These are phyloP conservation scores for Rhinocladiella mackenziei DNA, from an alignment of 2,329 filamentous ascomycete species.

Conservation along the genomic window DNA sequence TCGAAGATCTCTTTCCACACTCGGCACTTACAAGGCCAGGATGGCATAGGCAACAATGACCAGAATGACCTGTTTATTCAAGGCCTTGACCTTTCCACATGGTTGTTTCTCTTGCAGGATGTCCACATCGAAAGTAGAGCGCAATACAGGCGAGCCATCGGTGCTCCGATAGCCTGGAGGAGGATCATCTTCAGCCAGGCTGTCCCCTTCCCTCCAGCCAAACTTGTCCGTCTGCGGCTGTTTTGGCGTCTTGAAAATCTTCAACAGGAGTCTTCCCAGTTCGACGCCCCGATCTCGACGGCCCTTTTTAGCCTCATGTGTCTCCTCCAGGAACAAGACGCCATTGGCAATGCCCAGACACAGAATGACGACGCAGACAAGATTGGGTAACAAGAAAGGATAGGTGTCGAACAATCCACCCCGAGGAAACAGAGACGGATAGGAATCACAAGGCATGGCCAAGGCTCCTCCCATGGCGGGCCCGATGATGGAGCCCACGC, in stretches of 20 bases:
- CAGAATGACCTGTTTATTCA: slow-evolving; percentile 72
- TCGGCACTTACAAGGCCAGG: slow-evolving; percentile 70
- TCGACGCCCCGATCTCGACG: slow-evolving; percentile 72
- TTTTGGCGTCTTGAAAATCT: slow-evolving; percentile 2
- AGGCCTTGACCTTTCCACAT: slow-evolving; percentile 55
- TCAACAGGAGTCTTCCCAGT: slow-evolving; percentile 66
- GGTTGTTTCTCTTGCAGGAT: slow-evolving; percentile 41
- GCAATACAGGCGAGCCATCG: slow-evolving; percentile 51
- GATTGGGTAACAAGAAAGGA: slow-evolving; percentile 86
- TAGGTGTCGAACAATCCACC: slow-evolving; percentile 79
- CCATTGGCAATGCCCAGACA: slow-evolving; percentile 72
- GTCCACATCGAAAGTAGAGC: slow-evolving; percentile 38
- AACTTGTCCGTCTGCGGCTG: background rate
- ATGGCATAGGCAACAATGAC: slow-evolving; percentile 66
- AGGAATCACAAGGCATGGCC: slow-evolving; percentile 78
- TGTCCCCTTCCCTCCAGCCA: slow-evolving; percentile 13
- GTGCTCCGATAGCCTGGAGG: slow-evolving; percentile 65
- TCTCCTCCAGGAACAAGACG: slow-evolving; percentile 87
- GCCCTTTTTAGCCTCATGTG: slow-evolving; percentile 76
- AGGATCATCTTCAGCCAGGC: slow-evolving; percentile 51
- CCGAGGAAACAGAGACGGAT: slow-evolving; percentile 66
- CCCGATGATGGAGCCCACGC: slow-evolving; percentile 89
- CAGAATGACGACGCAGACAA: slow-evolving; percentile 81
- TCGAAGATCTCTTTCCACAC: slow-evolving; percentile 14
- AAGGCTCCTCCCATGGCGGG: slow-evolving; percentile 87